Evolutionary conservation across 2,329 filamentous ascomycete genomes (phyloP).

Genomic region (Trichoderma harzianum): DNA sequence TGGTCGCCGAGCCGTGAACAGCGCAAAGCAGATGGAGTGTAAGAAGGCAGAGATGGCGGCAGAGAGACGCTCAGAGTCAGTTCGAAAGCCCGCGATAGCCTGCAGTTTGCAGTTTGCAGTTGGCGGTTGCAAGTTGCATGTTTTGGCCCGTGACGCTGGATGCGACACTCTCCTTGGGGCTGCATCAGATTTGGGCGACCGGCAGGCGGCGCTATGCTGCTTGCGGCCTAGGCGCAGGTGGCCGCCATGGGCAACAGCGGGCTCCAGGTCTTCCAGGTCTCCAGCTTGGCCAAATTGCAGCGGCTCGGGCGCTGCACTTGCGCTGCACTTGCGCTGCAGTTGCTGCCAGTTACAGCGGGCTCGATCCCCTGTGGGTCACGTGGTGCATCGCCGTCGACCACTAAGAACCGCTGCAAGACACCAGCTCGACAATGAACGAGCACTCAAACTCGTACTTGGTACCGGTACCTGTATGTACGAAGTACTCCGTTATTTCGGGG

Average conservation of each 20-base stretch:
- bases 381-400: neutral
- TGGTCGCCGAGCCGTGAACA: neutral
- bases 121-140: constrained; percentile 22
- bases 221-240: constrained; percentile 21
- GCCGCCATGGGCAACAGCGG: constrained; percentile 34
- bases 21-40: neutral
- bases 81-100: constrained; percentile 16
- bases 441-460: too few relatives aligned
- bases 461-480: neutral
- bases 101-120: constrained; percentile 15
- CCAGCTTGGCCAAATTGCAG: neutral
- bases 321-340: neutral
- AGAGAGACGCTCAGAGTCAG: neutral
- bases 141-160: constrained; percentile 30
- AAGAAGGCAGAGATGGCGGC: neutral
- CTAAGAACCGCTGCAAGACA: constrained; percentile 6
- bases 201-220: constrained; percentile 6
- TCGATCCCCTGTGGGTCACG: constrained; percentile 2
- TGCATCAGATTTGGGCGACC: constrained; percentile 13
- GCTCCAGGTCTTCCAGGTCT: neutral
- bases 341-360: neutral
- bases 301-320: neutral
- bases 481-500: neutral
- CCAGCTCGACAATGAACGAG: neutral
- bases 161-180: constrained; percentile 21